Evolutionary conservation across 2,329 filamentous ascomycete genomes (phyloP).

Genomic region (Fusarium scirpi): DNA sequence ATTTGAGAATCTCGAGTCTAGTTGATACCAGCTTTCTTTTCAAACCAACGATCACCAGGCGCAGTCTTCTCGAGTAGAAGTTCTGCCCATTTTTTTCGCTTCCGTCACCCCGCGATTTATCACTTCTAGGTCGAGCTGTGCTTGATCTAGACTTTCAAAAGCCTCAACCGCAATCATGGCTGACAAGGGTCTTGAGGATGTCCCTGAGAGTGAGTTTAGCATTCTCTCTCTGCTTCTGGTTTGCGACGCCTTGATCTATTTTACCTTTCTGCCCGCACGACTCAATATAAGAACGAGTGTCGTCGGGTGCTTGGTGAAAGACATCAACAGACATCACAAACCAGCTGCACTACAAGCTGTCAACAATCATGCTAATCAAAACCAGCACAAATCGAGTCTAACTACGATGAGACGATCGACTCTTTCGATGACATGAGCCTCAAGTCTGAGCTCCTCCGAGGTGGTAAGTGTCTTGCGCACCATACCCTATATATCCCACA

Average conservation of each 20-base stretch:
- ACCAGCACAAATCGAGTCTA: conserved; percentile 98
- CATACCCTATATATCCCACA: conserved; percentile 37
- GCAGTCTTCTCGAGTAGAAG: conserved; percentile 53
- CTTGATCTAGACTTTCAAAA: conserved; percentile 75
- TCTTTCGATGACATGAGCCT: conserved; percentile 99
- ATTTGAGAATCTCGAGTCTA: conserved; percentile 64
- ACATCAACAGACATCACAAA: neutral
- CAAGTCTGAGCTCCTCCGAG: conserved; percentile 96
- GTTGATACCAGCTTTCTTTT: conserved; percentile 51
- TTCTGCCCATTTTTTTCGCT: conserved; percentile 53
- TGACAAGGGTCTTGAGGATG: conserved; percentile 98
- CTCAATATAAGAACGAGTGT: conserved; percentile 26
- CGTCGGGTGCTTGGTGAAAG: neutral
- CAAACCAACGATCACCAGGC: conserved; percentile 40
- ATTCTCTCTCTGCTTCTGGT: conserved; percentile 5
- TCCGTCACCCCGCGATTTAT: conserved; percentile 54
- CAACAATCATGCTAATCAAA: conserved; percentile 38
- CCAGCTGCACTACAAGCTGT: conserved; percentile 5
- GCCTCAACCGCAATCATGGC: conserved; percentile 90
- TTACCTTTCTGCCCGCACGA: conserved; percentile 29
- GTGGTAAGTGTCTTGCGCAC: conserved; percentile 65
- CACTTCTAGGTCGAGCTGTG: conserved; percentile 78
- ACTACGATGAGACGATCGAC: conserved; percentile 99
- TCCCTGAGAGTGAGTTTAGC: conserved; percentile 84
- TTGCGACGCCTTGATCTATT: conserved; percentile 16